These are phyloP conservation scores for Achlya hypogyna DNA, from an alignment of 352 stramenopile genomes.

Conservation along the genomic window DNA sequence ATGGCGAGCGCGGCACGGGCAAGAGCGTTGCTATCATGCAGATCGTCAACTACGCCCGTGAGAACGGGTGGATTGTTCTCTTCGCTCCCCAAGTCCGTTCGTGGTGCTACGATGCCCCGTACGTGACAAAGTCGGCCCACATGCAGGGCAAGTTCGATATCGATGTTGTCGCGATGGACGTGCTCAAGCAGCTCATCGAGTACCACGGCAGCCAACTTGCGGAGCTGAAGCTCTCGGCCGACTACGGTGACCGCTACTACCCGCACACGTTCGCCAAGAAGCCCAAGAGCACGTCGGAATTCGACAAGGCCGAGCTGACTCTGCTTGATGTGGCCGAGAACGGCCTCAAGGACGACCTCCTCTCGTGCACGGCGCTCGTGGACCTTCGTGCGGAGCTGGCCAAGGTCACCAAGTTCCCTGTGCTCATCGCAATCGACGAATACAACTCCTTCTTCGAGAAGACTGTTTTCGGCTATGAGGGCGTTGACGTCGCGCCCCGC, in stretches of 20 bases:
- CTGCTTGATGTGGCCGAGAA: conserved; percentile 69
- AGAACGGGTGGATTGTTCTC: conserved; percentile 79
- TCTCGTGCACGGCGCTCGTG: conserved; percentile 68
- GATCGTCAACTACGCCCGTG: conserved; percentile 80
- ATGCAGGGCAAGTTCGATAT: conserved; percentile 80
- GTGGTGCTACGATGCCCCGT: conserved; percentile 70
- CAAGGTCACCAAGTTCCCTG: conserved; percentile 66
- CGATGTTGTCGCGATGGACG: conserved; percentile 65
- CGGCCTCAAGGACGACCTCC: conserved; percentile 72
- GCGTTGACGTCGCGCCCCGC: conserved; percentile 49
- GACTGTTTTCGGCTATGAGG: conserved; percentile 82
- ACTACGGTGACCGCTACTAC: conserved; percentile 76
- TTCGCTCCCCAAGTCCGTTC: conserved; percentile 69
- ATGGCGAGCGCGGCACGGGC: conserved; percentile 70
- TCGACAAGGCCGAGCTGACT: conserved; percentile 49
- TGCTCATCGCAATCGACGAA: conserved; percentile 81
- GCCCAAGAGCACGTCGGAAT: conserved; percentile 50
- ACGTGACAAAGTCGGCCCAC: conserved; percentile 77
- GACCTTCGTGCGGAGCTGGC: conserved; percentile 71
- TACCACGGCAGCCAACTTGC: conserved; percentile 64
- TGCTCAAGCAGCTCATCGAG: conserved; percentile 63
- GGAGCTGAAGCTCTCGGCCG: conserved; percentile 47
- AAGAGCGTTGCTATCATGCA: conserved; percentile 81
- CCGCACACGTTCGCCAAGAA: conserved; percentile 51
- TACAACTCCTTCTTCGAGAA: conserved; percentile 84